A percentile compares a stretch with the other conserved stretches of the same genome.
Conservation (phyloP, 2,329 filamentous ascomycete species). For the Penicillium crustosum region DNA sequence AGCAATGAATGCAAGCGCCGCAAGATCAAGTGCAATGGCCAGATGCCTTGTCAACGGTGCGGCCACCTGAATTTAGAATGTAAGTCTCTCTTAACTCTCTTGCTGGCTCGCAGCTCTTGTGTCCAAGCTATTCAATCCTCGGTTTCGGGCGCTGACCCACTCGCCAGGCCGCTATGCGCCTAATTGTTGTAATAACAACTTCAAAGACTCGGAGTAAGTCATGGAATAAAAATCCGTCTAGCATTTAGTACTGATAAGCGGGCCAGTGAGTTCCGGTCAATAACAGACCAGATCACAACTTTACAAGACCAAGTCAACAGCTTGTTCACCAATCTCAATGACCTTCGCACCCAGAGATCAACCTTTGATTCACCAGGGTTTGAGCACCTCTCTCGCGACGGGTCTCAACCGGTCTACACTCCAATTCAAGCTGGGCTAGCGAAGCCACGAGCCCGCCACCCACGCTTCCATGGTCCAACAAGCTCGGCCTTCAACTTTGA, state of each 20-base stretch:
- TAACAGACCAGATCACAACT: conserved; percentile 69
- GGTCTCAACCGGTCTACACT: conserved; percentile 40
- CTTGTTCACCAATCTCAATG: conserved; percentile 70
- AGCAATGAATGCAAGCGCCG: conserved; percentile 66
- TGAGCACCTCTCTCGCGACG: conserved; percentile 40
- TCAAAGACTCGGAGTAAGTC: conserved; percentile 78
- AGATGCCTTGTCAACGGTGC: conserved; percentile 64
- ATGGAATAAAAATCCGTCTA: background rate
- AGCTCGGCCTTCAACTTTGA: conserved; percentile 83
- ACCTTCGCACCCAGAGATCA: conserved; percentile 56
- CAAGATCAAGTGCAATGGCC: conserved; percentile 69
- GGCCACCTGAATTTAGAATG: conserved; percentile 64
- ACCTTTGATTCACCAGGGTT: conserved; percentile 36
- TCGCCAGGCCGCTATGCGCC: conserved; percentile 59
- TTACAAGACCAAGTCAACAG: conserved; percentile 83
- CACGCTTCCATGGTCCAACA: conserved; percentile 78
- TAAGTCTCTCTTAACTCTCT: conserved; percentile 20
- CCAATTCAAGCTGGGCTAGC: conserved; percentile 45
- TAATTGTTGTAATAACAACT: conserved; percentile 70
- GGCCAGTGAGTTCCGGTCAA: conserved; percentile 71
- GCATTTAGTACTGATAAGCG: conserved; percentile 3
- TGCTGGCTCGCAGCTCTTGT: background rate
- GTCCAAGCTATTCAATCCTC: background rate
- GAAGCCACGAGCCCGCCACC: conserved; percentile 55
- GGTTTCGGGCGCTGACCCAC: conserved; percentile 3